Conservation (phyloP, 2,329 filamentous ascomycete genomes). For the Fusarium keratoplasticum region DNA sequence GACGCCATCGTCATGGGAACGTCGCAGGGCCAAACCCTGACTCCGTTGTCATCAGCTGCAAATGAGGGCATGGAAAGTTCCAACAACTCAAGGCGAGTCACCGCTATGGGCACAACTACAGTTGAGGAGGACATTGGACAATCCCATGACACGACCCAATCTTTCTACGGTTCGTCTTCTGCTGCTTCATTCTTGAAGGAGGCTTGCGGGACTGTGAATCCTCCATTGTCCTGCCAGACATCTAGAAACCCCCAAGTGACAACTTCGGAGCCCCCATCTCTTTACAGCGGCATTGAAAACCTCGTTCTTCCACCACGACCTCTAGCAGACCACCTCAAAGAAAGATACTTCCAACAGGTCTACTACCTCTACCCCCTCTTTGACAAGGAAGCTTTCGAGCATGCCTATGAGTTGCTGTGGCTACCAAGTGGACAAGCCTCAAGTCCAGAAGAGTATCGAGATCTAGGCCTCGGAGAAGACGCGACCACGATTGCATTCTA, state of each 20-base stretch:
- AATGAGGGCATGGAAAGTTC: background rate
- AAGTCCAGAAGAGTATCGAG: background rate
- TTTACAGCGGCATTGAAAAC: background rate
- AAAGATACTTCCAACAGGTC: slow-evolving; percentile 53
- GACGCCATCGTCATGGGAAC: background rate
- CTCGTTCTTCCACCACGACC: background rate
- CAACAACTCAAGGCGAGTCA: background rate
- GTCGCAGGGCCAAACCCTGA: background rate
- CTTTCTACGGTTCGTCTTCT: slow-evolving; percentile 55
- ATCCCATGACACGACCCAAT: slow-evolving; percentile 44
- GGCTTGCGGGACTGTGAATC: slow-evolving; percentile 46
- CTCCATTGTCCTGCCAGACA: background rate
- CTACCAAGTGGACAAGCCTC: slow-evolving; percentile 14
- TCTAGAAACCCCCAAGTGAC: background rate
- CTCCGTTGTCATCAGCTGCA: background rate
- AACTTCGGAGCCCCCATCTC: background rate
- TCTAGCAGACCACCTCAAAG: background rate
- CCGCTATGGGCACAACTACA: background rate
- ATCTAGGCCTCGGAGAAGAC: background rate
- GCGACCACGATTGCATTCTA: background rate
- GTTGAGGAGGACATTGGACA: background rate
- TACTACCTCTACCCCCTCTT: slow-evolving; percentile 59
- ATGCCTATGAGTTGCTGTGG: slow-evolving; percentile 55
- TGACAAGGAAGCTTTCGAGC: slow-evolving; percentile 54
- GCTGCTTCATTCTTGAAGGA: slow-evolving; percentile 55